Evolutionary conservation across 2,329 filamentous ascomycete genomes (phyloP).

Genomic region (Alternaria triticimaculans): DNA sequence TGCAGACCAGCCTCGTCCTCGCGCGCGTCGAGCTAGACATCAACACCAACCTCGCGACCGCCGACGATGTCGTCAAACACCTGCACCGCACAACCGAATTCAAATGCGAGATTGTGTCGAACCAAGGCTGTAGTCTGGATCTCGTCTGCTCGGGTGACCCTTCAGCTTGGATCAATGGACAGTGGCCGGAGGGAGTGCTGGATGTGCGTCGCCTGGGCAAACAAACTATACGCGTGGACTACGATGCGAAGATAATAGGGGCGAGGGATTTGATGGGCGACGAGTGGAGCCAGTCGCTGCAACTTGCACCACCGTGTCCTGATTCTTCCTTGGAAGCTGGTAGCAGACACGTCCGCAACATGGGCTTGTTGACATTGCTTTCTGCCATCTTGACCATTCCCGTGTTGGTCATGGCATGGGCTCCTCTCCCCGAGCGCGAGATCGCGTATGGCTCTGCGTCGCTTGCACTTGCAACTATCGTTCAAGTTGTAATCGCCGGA

Average conservation of each 20-base stretch:
- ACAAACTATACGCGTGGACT: slow-evolving; percentile 50
- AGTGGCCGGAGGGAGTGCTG: slow-evolving; percentile 34
- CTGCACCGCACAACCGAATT: slow-evolving; percentile 68
- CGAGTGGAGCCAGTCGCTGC: slow-evolving; percentile 30
- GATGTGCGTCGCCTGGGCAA: slow-evolving; percentile 24
- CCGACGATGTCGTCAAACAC: slow-evolving; percentile 56
- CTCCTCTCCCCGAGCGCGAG: slow-evolving; percentile 57
- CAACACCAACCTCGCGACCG: slow-evolving; percentile 39
- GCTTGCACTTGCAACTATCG: slow-evolving; percentile 68
- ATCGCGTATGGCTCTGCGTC: slow-evolving; percentile 62
- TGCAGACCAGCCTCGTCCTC: slow-evolving; percentile 71
- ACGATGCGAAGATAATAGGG: slow-evolving; percentile 57
- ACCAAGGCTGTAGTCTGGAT: slow-evolving; percentile 33
- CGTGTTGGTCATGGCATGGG: slow-evolving; percentile 71
- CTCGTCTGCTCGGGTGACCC: slow-evolving; percentile 21
- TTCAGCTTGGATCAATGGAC: slow-evolving; percentile 12
- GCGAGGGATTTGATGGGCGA: slow-evolving; percentile 55
- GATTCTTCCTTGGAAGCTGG: slow-evolving; percentile 59
- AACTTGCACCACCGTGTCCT: slow-evolving; percentile 56
- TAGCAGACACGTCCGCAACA: slow-evolving; percentile 60
- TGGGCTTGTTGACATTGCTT: slow-evolving; percentile 51
- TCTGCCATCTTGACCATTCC: slow-evolving; percentile 51
- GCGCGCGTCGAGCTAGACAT: slow-evolving; percentile 70
- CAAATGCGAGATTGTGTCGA: slow-evolving; percentile 56
- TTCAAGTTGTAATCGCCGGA: slow-evolving; percentile 68